These are phyloP conservation scores for Xylaria sp. DNA, from an alignment of 2,329 filamentous ascomycete genomes.

Conservation along the genomic window DNA sequence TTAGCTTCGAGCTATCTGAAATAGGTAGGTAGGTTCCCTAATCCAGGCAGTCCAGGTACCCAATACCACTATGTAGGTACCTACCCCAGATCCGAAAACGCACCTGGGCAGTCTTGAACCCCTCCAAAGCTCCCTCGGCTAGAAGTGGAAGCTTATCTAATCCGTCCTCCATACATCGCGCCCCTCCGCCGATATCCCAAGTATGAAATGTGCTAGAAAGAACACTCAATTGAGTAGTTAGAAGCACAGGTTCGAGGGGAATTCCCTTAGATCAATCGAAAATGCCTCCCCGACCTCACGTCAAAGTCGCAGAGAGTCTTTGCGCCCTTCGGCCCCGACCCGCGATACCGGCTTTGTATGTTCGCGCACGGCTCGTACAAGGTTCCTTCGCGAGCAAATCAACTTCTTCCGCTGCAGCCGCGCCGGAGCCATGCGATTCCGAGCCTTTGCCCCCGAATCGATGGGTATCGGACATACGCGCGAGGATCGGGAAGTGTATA, in stretches of 20 bases:
- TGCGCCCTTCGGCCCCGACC: neutral
- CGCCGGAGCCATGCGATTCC: slow-evolving; percentile 34
- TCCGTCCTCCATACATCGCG: neutral
- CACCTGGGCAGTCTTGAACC: neutral
- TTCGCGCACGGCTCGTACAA: neutral
- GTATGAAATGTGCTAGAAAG: neutral
- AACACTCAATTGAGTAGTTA: neutral
- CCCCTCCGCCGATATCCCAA: slow-evolving; percentile 1
- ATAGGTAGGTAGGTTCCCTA: slow-evolving; percentile 2
- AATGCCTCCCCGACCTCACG: slow-evolving; percentile 46
- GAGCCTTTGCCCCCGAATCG: slow-evolving; percentile 55
- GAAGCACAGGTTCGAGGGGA: neutral
- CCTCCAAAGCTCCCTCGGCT: slow-evolving; percentile 14
- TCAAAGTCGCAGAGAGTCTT: slow-evolving; percentile 35
- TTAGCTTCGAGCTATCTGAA: neutral
- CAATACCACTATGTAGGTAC: neutral
- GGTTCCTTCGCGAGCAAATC: slow-evolving; percentile 6
- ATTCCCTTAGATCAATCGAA: neutral
- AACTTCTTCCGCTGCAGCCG: slow-evolving; percentile 43
- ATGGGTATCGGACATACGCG: slow-evolving; percentile 77
- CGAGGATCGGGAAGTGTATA: slow-evolving; percentile 78
- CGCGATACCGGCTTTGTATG: slow-evolving; percentile 27
- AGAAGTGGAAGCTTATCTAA: slow-evolving; percentile 12
- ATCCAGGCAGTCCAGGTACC: too few species aligned
- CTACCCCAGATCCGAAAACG: slow-evolving; percentile 9